These are phyloP conservation scores for Canavalia gladiata DNA, from an alignment of 306 rosid species.

Conservation along the genomic window DNA sequence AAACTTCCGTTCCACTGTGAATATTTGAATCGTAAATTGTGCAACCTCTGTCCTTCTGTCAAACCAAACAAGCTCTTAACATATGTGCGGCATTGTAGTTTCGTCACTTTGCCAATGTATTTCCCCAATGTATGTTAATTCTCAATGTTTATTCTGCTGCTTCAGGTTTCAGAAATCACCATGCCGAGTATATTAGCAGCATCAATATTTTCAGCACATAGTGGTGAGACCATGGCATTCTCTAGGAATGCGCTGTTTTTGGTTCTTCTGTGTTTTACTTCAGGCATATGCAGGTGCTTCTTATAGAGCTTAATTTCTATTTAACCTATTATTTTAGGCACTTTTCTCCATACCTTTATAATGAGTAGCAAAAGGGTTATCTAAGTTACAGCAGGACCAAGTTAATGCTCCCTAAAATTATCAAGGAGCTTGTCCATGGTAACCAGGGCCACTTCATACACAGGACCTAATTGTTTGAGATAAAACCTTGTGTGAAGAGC, in stretches of 20 bases:
- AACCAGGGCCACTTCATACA: slow-evolving; percentile 13
- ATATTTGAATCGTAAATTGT: no score
- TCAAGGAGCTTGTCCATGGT: neutral
- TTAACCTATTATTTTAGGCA: neutral
- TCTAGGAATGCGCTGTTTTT: slow-evolving; percentile 61
- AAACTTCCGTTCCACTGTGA: no score
- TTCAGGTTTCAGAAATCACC: slow-evolving; percentile 82
- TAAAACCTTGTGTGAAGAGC: slow-evolving; percentile 15
- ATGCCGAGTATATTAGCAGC: slow-evolving; percentile 76
- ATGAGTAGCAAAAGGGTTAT: neutral
- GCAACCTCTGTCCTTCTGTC: no score
- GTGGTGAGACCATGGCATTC: slow-evolving; percentile 63
- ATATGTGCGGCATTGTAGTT: neutral
- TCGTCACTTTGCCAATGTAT: slow-evolving; percentile 33
- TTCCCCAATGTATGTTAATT: slow-evolving; percentile 5
- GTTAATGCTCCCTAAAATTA: slow-evolving; percentile 5
- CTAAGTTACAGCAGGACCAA: neutral
- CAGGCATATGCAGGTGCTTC: slow-evolving; percentile 82
- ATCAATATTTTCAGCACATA: slow-evolving; percentile 78
- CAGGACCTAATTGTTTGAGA: slow-evolving; percentile 1
- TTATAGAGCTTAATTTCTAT: slow-evolving; percentile 31
- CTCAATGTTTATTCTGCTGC: slow-evolving; percentile 19
- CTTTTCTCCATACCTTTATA: slow-evolving; percentile 4
- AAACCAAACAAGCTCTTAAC: neutral
- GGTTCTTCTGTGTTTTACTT: slow-evolving; percentile 65